Base-by-base conservation (phyloP, 2,329 filamentous ascomycete species). In the Microdochium nivale region DNA sequence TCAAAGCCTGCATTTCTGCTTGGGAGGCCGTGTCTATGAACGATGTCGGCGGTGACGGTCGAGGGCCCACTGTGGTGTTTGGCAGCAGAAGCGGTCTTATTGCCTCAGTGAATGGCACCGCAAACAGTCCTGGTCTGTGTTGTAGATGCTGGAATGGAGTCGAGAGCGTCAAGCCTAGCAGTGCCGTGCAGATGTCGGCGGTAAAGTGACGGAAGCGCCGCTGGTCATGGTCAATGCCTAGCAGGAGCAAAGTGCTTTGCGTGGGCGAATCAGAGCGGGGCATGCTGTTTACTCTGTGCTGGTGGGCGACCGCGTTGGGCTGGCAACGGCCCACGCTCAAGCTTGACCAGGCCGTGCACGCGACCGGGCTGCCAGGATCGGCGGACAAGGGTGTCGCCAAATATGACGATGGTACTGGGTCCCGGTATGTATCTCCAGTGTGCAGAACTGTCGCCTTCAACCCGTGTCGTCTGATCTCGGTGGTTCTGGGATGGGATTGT, bases 1-100 rank as follows among this genome's bases (percentile, higher is more conserved):
- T 68, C 43, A 70, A 55, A 54, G 67, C 63, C 60, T 60, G 56
- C 53, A 60, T 63, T 61, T 63, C 62, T 25, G 23, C 24, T 3
- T 3, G 10, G 46, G 10, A 27, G 24, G 19, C 30, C 25, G 24
- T 30, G 14, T 21, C 35, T 5, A 14, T 23, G 35, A 43, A 43
- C 4, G 14, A n/a, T 43, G 14, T 43, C 35, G 16, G 14, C 46
- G 14, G 3, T 16, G 46, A 13, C 46, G 46, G 24, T 47, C 8
- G 14, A 27, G 10, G 8, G 5, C 4, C n/a, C 11, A 24, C 46
- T 47, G 40, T 46, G 3, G 19, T 23, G 11, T 46, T 21, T 3
- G 4, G 43, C n/a, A 8, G 21, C 5, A 10, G 19, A 11, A 24
- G 24, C 24, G 9, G 24, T 30, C 35, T n/a, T 43, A 7, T 43